Evolutionary conservation across 2,329 filamentous ascomycete species (phyloP).

Genomic region (Delphinella strobiligena): DNA sequence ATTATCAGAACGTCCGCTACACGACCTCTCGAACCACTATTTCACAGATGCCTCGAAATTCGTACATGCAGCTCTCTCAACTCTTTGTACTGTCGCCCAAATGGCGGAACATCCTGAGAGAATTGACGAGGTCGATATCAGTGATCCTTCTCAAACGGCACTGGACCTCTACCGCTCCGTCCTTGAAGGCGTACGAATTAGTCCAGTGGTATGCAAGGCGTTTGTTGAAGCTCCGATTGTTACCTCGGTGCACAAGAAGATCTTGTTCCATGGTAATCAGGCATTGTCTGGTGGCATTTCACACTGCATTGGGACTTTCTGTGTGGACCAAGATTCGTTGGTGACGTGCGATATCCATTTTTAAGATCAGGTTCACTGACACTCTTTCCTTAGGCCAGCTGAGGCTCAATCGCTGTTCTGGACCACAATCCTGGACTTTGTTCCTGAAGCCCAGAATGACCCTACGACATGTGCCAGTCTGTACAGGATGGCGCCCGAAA

Average conservation of each 20-base stretch:
- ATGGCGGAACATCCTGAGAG: too few relatives aligned
- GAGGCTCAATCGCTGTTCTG: slow-evolving; percentile 14
- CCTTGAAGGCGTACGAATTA: neutral
- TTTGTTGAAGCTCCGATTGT: neutral
- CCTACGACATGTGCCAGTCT: neutral
- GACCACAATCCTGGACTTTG: slow-evolving; percentile 10
- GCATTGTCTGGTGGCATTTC: slow-evolving; percentile 10
- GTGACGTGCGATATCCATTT: too few relatives aligned
- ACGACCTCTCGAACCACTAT: slow-evolving; percentile 10
- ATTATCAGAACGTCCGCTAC: slow-evolving; percentile 10
- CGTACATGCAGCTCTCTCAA: neutral
- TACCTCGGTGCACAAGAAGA: neutral
- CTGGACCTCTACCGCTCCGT: neutral
- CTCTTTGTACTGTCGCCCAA: slow-evolving; percentile 1
- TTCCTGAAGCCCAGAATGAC: slow-evolving; percentile 12
- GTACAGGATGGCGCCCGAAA: neutral
- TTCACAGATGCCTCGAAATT: slow-evolving; percentile 14
- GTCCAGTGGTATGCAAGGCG: neutral
- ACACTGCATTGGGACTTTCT: slow-evolving; percentile 14
- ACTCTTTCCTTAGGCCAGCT: slow-evolving; percentile 4
- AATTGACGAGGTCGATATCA: too few relatives aligned
- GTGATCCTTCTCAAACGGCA: neutral
- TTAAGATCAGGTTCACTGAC: too few relatives aligned
- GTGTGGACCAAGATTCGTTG: slow-evolving; percentile 9
- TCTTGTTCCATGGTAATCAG: slow-evolving; percentile 4